These are phyloP conservation scores for Suhomyces panamericanus DNA, from an alignment of 1,139 yeast species.

Conservation along the genomic window DNA sequence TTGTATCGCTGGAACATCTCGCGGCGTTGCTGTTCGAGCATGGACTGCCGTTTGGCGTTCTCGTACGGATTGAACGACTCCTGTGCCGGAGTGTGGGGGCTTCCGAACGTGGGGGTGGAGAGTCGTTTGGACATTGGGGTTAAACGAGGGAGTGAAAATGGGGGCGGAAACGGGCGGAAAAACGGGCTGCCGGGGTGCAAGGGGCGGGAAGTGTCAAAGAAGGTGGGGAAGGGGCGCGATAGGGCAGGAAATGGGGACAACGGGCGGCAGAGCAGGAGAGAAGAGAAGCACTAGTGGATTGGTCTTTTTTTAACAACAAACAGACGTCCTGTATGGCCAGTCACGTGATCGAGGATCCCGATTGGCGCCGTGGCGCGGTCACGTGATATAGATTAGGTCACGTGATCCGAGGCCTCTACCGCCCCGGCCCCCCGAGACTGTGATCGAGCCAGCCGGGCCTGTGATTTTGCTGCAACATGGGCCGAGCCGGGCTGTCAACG, in stretches of 20 bases:
- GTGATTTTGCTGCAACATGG: no score
- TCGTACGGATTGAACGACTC: conserved; percentile 32
- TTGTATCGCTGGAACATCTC: conserved; percentile 21
- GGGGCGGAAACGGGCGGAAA: background rate
- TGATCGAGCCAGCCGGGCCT: no score
- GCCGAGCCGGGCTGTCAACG: no score
- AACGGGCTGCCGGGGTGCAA: background rate
- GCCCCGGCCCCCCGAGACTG: no score
- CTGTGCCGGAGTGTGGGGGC: conserved; percentile 8
- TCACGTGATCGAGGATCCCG: background rate
- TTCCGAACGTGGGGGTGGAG: conserved; percentile 8
- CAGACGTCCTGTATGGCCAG: conserved; percentile 5
- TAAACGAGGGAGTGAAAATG: background rate
- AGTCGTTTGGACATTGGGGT: conserved; percentile 8
- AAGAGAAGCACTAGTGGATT: background rate
- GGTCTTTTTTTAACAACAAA: conserved; percentile 12
- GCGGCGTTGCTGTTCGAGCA: conserved; percentile 24
- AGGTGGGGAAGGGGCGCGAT: background rate
- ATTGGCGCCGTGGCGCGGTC: no score
- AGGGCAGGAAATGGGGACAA: no score
- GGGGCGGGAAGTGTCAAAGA: background rate
- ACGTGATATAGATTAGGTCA: no score
- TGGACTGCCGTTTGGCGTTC: conserved; percentile 24
- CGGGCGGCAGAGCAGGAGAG: background rate
- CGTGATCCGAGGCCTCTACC: no score